Evolutionary conservation across 1,284 basidiomycete genomes (phyloP).

Genomic region (Moesziomyces sp.): DNA sequence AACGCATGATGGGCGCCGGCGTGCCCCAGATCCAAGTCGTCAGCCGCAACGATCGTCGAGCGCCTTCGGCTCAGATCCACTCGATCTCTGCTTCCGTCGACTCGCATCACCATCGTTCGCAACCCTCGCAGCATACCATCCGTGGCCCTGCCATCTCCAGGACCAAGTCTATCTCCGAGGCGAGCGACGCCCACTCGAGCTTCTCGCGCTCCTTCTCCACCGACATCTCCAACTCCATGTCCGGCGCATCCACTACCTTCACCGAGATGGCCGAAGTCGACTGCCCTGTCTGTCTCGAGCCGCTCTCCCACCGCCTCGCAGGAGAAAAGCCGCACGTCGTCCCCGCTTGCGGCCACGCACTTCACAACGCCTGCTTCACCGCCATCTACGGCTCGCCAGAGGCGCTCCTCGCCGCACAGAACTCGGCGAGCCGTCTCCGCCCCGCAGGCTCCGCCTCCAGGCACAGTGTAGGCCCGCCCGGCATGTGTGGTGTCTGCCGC

Average conservation of each 20-base stretch:
- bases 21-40: conserved; percentile 45
- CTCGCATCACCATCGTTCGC: conserved; percentile 20
- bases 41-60: conserved; percentile 23
- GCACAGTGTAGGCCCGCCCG: conserved; percentile 74
- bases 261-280: conserved; percentile 79
- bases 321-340: conserved; percentile 97
- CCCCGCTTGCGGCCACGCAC: conserved; percentile 94
- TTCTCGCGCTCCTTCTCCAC: conserved; percentile 30
- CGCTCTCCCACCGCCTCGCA: conserved; percentile 80
- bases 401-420: conserved; percentile 66
- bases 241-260: conserved; percentile 70
- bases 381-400: conserved; percentile 92
- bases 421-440: conserved; percentile 26
- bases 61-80: conserved; percentile 14
- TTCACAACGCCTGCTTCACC: conserved; percentile 94
- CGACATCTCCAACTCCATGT: conserved; percentile 30
- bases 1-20: conserved; percentile 55
- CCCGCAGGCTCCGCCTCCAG: conserved; percentile 21
- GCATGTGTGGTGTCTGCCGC: conserved; percentile 95
- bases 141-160: conserved; percentile 16
- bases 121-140: neutral
- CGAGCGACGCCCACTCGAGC: conserved; percentile 24
- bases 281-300: conserved; percentile 90
- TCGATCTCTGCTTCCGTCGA: conserved; percentile 6
- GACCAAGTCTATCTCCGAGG: conserved; percentile 22